Evolutionary conservation across 2,329 filamentous ascomycete species (phyloP).

Genomic region (Penicillium sp.): DNA sequence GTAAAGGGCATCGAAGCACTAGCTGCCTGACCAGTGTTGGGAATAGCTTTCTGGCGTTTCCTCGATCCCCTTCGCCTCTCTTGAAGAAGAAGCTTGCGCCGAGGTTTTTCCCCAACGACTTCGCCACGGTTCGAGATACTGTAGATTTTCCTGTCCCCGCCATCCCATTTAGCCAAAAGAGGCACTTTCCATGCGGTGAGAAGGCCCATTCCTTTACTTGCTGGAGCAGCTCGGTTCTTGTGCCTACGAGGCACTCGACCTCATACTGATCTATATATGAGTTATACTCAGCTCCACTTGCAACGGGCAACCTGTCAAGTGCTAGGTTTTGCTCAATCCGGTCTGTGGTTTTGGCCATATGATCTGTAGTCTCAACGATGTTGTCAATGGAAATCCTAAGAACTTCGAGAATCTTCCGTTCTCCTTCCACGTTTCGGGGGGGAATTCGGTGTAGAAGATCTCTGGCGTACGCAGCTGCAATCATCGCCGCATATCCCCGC

Average conservation of each 20-base stretch:
- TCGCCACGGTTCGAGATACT: not conserved
- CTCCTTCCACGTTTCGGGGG: not conserved
- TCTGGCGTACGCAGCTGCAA: conserved; percentile 4
- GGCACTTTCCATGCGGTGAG: not conserved
- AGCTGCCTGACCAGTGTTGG: not conserved
- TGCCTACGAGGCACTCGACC: not conserved
- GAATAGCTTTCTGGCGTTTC: not conserved
- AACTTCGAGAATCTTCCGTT: not conserved
- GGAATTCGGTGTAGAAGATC: not conserved
- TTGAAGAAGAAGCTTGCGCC: not conserved
- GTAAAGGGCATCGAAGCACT: not conserved
- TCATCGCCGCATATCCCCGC: conserved; percentile 17
- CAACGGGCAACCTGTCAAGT: not conserved
- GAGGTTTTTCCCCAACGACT: not conserved
- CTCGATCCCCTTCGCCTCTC: not conserved
- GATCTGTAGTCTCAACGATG: not conserved
- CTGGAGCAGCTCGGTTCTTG: not conserved
- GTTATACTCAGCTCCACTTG: not conserved
- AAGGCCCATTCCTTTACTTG: not conserved
- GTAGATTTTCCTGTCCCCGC: not conserved
- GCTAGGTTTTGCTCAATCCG: not conserved
- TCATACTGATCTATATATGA: not conserved
- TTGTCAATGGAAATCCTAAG: not conserved
- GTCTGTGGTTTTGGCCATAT: not conserved
- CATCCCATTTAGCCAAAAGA: not conserved